Percentiles rank a stretch among this genome's conserved stretches.
Evolutionary conservation across 148 eudicot species (phyloP).

Genomic region (Dianthus caryophyllus): DNA sequence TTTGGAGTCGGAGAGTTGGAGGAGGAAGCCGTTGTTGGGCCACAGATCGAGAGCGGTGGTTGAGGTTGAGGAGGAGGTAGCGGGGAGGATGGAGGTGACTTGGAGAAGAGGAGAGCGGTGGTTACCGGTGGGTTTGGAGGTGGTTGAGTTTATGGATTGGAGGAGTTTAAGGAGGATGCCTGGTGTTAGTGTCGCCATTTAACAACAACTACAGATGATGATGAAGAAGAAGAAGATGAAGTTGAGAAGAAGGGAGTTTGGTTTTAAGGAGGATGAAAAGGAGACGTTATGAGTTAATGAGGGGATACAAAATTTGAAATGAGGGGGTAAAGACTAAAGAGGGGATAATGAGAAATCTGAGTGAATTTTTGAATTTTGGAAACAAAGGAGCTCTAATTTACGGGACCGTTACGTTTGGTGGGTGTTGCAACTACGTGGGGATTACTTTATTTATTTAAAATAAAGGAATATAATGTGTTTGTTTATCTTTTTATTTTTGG

Average conservation of each 20-base stretch:
- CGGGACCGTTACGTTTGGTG: not conserved
- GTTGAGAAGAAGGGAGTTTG: not conserved
- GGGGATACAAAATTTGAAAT: constrained; percentile 21
- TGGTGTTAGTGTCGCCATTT: constrained; percentile 77
- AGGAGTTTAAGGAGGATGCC: constrained; percentile 93
- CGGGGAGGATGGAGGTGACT: constrained; percentile 75
- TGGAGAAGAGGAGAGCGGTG: constrained; percentile 90
- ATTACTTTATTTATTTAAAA: too few species aligned
- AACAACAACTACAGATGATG: not conserved
- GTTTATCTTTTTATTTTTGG: too few species aligned
- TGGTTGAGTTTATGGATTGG: constrained; percentile 59
- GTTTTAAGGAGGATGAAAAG: constrained; percentile 12
- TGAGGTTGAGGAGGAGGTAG: constrained; percentile 32
- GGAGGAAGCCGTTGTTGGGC: constrained; percentile 65
- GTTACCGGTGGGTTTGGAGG: constrained; percentile 69
- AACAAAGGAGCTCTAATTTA: not conserved
- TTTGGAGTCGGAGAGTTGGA: constrained; percentile 78
- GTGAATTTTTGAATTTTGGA: constrained; percentile 37
- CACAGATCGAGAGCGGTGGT: constrained; percentile 36
- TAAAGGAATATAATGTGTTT: too few species aligned
- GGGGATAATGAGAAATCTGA: constrained; percentile 18
- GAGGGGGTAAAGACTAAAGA: too few species aligned
- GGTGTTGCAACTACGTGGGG: too few species aligned
- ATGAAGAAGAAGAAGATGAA: not conserved
- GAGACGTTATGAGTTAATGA: constrained; percentile 25